Conservation (phyloP, 2,329 filamentous ascomycete species). For the Aspergillus eucalypticola region DNA sequence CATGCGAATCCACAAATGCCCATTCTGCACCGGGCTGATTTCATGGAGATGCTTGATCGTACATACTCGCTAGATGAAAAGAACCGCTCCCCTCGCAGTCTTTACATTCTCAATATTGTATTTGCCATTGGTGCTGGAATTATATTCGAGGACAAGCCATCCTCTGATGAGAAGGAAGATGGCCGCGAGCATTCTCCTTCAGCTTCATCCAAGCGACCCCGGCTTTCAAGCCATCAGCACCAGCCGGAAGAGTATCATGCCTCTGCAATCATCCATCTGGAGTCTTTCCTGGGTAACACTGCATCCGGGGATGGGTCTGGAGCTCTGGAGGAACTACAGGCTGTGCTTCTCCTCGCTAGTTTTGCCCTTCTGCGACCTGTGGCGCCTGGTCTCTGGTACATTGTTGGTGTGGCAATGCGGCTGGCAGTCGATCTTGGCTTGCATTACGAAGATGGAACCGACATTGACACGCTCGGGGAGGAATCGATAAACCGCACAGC, state of each 20-base stretch:
- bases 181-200: conserved; percentile 27
- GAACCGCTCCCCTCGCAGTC: conserved; percentile 71
- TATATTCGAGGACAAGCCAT: conserved; percentile 63
- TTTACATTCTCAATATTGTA: conserved; percentile 96
- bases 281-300: conserved; percentile 74
- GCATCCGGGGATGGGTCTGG: conserved; percentile 67
- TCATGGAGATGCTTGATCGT: conserved; percentile 82
- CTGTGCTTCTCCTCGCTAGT: conserved; percentile 84
- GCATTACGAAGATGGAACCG: conserved; percentile 85
- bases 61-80: conserved; percentile 71
- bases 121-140: conserved; percentile 95
- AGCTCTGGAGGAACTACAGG: conserved; percentile 89
- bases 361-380: conserved; percentile 90
- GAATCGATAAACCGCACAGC: conserved; percentile 29
- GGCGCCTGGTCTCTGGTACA: conserved; percentile 94
- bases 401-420: conserved; percentile 88
- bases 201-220: conserved; percentile 51
- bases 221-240: conserved; percentile 59
- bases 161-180: conserved; percentile 27
- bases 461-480: conserved; percentile 54
- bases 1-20: conserved; percentile 96
- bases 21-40: conserved; percentile 83
- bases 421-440: conserved; percentile 88
- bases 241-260: conserved; percentile 97
- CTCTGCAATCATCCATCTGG: conserved; percentile 87